phyloP scores from a whole-genome alignment of 1,139 yeast genomes.

The Pneumocystis wakefieldiae region DNA sequence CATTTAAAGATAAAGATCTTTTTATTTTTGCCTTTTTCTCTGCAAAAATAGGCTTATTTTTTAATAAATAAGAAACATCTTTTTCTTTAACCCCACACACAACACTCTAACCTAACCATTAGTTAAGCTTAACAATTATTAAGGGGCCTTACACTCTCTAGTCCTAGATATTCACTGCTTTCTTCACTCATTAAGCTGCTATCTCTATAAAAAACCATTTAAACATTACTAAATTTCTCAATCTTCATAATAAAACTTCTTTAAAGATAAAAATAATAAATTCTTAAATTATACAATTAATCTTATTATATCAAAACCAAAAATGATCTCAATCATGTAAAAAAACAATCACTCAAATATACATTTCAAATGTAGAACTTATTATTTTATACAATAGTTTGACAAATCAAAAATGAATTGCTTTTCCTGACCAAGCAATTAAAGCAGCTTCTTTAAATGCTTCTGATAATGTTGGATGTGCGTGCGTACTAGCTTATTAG shows the following conservation, averaged over 20 bases:
- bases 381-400: not conserved
- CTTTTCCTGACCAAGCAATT: not conserved
- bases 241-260: not conserved
- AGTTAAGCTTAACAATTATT: not conserved
- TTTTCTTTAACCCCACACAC: not conserved
- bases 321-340: not conserved
- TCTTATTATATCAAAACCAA: not conserved
- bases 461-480: conserved; percentile 96
- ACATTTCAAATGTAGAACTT: not conserved
- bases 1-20: not conserved
- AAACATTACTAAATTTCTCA: not conserved
- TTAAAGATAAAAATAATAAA: not conserved
- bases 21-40: not conserved
- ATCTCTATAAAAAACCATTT: not conserved
- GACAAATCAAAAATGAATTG: not conserved
- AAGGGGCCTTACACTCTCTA: not conserved
- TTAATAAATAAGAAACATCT: not conserved
- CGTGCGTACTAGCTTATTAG: conserved; percentile 34
- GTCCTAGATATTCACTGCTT: not conserved
- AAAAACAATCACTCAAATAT: not conserved
- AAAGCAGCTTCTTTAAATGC: conserved; percentile 94
- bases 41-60: not conserved
- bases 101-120: not conserved
- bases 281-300: not conserved
- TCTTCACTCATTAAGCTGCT: not conserved